Evolutionary conservation across 257 asterid species (phyloP).

Genomic region (Vinca minor): DNA sequence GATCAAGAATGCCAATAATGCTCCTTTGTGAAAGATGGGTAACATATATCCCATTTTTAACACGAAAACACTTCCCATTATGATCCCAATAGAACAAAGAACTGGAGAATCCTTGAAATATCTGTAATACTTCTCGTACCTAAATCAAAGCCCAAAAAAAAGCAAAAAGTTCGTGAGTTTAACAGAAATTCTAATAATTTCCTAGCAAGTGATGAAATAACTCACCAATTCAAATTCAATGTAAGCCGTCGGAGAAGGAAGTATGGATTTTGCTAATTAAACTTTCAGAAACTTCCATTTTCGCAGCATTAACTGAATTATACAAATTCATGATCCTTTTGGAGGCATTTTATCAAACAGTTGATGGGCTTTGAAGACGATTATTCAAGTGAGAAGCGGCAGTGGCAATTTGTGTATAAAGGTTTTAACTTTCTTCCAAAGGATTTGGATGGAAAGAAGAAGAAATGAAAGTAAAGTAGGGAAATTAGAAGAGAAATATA

Average conservation of each 20-base stretch:
- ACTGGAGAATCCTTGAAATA: constrained; percentile 75
- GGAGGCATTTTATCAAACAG: neutral
- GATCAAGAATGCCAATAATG: constrained; percentile 59
- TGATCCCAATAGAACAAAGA: constrained; percentile 62
- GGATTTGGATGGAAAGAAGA: constrained; percentile 4
- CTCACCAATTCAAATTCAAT: constrained; percentile 82
- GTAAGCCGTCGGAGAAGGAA: constrained; percentile 53
- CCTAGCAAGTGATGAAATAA: neutral
- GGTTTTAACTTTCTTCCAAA: too few relatives aligned
- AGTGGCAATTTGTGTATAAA: neutral
- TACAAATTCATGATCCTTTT: neutral
- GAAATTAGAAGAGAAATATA: too few relatives aligned
- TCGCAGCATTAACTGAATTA: too few relatives aligned
- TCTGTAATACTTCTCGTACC: constrained; percentile 86
- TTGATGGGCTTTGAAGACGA: neutral
- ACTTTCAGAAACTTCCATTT: constrained; percentile 20
- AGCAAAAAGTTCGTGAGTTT: neutral
- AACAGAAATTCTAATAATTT: neutral
- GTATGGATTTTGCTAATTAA: constrained; percentile 42
- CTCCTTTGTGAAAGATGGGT: constrained; percentile 78
- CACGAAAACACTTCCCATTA: constrained; percentile 33
- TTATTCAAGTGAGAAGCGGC: neutral
- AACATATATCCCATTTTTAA: constrained; percentile 57
- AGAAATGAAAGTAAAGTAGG: too few relatives aligned
- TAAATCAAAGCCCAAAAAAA: constrained; percentile 26